Evolutionary conservation across 495 filamentous ascomycete species (phyloP), one percentile per base, ranked within the genome.

Genomic region (Trichoderma virens): DNA sequence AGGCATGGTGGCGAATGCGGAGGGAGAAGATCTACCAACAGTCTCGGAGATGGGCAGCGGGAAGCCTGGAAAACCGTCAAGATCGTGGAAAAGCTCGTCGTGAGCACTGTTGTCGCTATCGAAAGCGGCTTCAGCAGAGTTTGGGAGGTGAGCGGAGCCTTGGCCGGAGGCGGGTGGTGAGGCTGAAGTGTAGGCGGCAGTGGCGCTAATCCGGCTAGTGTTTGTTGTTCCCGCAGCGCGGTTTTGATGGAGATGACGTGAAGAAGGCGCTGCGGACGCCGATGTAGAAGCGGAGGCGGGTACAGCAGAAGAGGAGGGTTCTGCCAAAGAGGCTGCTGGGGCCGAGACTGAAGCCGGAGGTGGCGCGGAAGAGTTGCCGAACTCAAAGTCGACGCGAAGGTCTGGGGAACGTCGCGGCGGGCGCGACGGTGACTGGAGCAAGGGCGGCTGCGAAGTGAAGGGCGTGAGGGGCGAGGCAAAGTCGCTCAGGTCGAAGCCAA

Each of bases 1-100:
- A 35, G 66, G 56, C 59, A 72, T 67, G 63, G 69, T 59, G 28
- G 65, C 62, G 3, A 65, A 66, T 3, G 38, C 39, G 5, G 62
- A 62, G 23, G 64, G 47, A 13, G 14, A 9, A 56, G 51, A 14
- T 9, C 23, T 9, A 30, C 6, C 23, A 1, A 25, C 3, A 27
- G 25, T 27, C 9, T 30, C 11, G 25, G 27, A 9, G 51, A 28
- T 1, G 25, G 51, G 13, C 18, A 23, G 18, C 23, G 27, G 51
- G 30, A 56, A 56, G 13, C 20, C 25, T 8, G 43, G 43, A 8
- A 20, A 20, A 5, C 20, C 43, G 18, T 47, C 43, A 23, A 20
- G 43, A 2, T 47, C 43, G 43, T 23, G 8, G 43, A 47, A 47
- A n/a, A 47, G 18, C 18, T n/a, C 20, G 18, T 47, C 20, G 18